Evolutionary conservation across 108 stramenopile species (phyloP), one percentile per base, ranked within the genome.

Genomic region (Pseudonitzschia multiseries): DNA sequence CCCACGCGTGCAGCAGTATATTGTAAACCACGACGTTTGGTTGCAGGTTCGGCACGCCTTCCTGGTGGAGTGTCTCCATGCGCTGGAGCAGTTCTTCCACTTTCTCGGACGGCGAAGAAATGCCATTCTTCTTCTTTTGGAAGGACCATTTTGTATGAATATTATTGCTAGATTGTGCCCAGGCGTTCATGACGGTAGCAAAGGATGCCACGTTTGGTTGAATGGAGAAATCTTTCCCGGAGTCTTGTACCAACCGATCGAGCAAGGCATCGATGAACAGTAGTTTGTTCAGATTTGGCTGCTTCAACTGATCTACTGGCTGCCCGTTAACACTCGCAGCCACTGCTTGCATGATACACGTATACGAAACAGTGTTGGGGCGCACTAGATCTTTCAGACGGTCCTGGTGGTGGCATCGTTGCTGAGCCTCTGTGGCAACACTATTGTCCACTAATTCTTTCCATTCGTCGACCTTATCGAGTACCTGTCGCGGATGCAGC

Each of bases 21-120:
- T 83, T 83, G 61, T 73, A 83, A 43, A 74, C 43, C 0, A 78
- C 44, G 18, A 65, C 36, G 57, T 78, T 75, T 13, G 81, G 81
- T 61, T 63, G 10, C n/a, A 71, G 20, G 42, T 73, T 54, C 31
- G 65, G 69, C 72, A 68, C 69, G 18, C 81, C 81, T 67, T 82
- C 54, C 22, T 77, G 51, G 29, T 69, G 41, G 42, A 77, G 56
- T 33, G 68, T 18, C 33, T 82, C 40, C 26, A 77, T 48, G 8
- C 60, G 64, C 20, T 48, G 43, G 24, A 73, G 27, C 72, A 62
- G 65, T 27, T 68, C 44, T 72, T 82, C 74, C 12, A 79, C 65
- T 27, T 52, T 69, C 17, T 70, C 31, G 44, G 63, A 60, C 0
- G 71, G 41, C n/a, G 26, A 67, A 50, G 44, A 27, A 50, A 18